These are phyloP conservation scores for Phytophthora gonapodyides DNA, from an alignment of 352 stramenopile genomes.

Conservation along the genomic window DNA sequence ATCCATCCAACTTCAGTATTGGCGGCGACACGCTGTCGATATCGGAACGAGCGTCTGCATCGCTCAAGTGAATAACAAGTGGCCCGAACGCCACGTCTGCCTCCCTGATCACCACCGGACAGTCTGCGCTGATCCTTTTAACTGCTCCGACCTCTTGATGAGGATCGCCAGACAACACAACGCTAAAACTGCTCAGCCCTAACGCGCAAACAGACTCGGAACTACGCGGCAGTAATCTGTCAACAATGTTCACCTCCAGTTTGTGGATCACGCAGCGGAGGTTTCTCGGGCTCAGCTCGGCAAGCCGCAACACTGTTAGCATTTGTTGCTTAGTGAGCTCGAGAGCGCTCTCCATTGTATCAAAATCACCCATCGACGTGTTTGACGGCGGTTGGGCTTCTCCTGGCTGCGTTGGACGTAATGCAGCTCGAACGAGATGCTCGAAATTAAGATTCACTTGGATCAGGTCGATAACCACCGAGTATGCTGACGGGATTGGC, in stretches of 20 bases:
- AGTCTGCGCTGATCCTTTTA: not conserved
- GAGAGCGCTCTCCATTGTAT: not conserved
- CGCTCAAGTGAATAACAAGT: constrained; percentile 12
- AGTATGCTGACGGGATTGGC: constrained; percentile 29
- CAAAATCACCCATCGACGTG: not conserved
- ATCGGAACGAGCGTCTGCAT: not conserved
- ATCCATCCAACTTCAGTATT: constrained; percentile 24
- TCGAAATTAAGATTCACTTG: constrained; percentile 27
- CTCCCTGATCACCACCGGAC: constrained; percentile 22
- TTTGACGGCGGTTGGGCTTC: not conserved
- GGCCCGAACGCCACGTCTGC: constrained; percentile 10
- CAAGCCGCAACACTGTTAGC: constrained; percentile 18
- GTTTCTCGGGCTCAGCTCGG: constrained; percentile 22
- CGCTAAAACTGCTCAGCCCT: constrained; percentile 13
- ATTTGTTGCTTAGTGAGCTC: not conserved
- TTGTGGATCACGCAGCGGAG: constrained; percentile 15
- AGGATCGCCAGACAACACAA: constrained; percentile 11
- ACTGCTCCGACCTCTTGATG: constrained; percentile 6
- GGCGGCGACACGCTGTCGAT: not conserved
- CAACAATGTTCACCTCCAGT: constrained; percentile 25
- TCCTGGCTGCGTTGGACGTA: constrained; percentile 9
- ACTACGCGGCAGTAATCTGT: constrained; percentile 4
- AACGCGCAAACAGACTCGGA: constrained; percentile 14
- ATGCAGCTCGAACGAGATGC: constrained; percentile 13
- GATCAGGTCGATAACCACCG: constrained; percentile 26